Base-by-base conservation (phyloP, 257 asterid genomes). In the Nicotiana obtusifolia region DNA sequence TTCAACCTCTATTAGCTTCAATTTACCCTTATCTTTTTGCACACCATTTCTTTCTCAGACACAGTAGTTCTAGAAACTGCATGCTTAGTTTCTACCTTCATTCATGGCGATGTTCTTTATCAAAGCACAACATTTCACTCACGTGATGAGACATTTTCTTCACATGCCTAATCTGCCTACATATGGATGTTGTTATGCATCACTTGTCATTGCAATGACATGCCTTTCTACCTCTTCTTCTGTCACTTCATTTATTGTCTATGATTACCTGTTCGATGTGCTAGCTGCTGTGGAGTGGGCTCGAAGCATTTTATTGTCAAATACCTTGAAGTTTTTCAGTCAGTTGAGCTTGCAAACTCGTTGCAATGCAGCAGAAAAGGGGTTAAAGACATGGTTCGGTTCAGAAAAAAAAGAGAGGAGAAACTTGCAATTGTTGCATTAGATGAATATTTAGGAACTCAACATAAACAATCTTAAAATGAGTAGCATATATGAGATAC, bases 371-470 rank as follows among this genome's bases (percentile, higher is more conserved):
- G 37, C 16, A 7, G 61, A 53, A 75, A 47, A 24, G 5, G 10
- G 44, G 24, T 49, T 62, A 75, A 71, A 75, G 80, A 49, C 62
- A 7, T 47, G 62, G 41, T 49, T 24, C 15, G 26, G 52, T 75
- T 75, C 35, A 44, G 60, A 6, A 44, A 69, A 69, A 26, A 22
- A 3, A 20, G 26, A 13, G 24, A 31, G 30, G 80, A 75, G 26
- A 75, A 49, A 75, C 26, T 24, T 26, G 16, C 41, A 7, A 47
- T 75, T 7, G 80, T 26, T 49, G 16, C 24, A 0, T 49, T 75
- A 26, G 16, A 75, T 24, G 80, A 75, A 49, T 49, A 24, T 49
- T 66, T 49, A 47, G 80, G 62, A 75, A 75, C 80, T 73, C 41
- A 24, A 49, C 3, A 35, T 0, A 73, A 71, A 75, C 24, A 49